Evolutionary conservation across 257 asterid species (phyloP).

Genomic region (Prunella vulgaris): DNA sequence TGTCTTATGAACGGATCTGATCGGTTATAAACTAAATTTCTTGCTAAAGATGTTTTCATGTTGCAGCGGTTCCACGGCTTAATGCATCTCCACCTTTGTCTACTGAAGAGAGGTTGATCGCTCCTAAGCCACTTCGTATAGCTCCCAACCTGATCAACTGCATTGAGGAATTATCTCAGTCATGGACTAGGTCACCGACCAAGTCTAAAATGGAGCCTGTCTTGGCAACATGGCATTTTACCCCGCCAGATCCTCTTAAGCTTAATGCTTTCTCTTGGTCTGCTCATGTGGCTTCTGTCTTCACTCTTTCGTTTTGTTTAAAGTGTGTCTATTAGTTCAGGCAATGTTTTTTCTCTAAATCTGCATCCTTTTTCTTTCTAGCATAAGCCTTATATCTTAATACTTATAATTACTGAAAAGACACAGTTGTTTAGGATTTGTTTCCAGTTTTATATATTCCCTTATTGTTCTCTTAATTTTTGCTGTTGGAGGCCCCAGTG

Average conservation of each 20-base stretch:
- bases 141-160: slow-evolving; percentile 44
- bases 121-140: slow-evolving; percentile 94
- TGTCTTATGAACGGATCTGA: background rate
- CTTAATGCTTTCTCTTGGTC: background rate
- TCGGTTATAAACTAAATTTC: slow-evolving; percentile 2
- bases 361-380: background rate
- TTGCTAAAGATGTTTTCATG: slow-evolving; percentile 22
- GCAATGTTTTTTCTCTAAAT: background rate
- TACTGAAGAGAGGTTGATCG: slow-evolving; percentile 50
- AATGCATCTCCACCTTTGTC: slow-evolving; percentile 88
- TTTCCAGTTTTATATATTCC: slow-evolving; percentile 10
- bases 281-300: background rate
- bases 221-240: slow-evolving; percentile 79
- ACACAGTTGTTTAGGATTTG: slow-evolving; percentile 11
- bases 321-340: background rate
- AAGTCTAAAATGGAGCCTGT: slow-evolving; percentile 88
- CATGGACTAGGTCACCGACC: slow-evolving; percentile 99
- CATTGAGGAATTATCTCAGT: slow-evolving; percentile 87
- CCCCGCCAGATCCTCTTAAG: slow-evolving; percentile 43
- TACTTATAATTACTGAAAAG: background rate
- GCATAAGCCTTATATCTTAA: background rate
- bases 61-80: slow-evolving; percentile 95
- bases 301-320: background rate
- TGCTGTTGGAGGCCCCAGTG: slow-evolving; percentile 93
- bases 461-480: slow-evolving; percentile 12